Conservation (phyloP, 1,284 basidiomycete genomes). For the Mycena sp. region DNA sequence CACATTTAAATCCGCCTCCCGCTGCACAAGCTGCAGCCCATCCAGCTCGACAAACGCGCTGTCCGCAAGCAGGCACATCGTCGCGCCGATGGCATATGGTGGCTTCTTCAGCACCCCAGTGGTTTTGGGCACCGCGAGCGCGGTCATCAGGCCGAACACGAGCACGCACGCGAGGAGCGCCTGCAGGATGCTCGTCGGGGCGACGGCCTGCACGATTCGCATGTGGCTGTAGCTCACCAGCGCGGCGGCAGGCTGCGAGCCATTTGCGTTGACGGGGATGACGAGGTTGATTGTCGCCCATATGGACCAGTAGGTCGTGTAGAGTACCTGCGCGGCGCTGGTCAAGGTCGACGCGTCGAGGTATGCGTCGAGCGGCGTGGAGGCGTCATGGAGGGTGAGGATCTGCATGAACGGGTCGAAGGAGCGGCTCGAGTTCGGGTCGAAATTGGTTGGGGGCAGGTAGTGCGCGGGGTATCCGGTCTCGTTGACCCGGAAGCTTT, state of each 20-base stretch:
- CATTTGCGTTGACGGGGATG: background rate
- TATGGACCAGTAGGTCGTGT: conserved; percentile 4
- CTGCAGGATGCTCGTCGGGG: background rate
- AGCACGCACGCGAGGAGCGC: background rate
- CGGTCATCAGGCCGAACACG: background rate
- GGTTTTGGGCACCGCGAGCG: background rate
- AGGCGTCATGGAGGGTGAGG: no score
- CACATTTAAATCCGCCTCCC: background rate
- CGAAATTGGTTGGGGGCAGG: background rate
- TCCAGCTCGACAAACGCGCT: conserved; percentile 10
- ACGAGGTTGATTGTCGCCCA: background rate
- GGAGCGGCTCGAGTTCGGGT: background rate
- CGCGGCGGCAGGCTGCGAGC: background rate
- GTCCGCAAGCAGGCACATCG: conserved; percentile 10
- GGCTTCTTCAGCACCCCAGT: background rate
- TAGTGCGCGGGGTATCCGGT: background rate
- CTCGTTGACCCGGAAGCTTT: background rate
- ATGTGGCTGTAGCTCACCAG: background rate
- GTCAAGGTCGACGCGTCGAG: background rate
- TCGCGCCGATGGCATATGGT: conserved; percentile 15
- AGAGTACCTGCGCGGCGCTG: background rate
- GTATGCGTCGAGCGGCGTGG: background rate
- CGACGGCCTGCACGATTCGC: background rate
- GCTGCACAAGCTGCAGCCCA: background rate
- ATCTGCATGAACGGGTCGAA: background rate